Evolutionary conservation across 140 eudicot species (phyloP), one percentile per base, ranked within the genome.

Genomic region (Cichorium intybus): DNA sequence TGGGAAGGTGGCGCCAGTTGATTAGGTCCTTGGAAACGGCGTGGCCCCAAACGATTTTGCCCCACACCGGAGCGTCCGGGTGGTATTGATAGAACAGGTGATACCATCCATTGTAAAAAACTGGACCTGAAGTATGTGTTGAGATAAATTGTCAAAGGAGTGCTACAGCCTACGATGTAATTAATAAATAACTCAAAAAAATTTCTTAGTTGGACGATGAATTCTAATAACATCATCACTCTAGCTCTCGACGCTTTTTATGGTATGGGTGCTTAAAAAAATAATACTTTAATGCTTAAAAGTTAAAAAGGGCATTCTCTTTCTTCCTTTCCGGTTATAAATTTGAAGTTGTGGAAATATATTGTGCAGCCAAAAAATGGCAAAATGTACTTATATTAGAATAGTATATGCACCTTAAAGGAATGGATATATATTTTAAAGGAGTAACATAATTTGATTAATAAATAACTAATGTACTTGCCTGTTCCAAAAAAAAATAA

Each of bases 51-150:
- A 80, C 88, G 17, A 89, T 89, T 66, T 83, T 84, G 28, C 97
- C 97, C 97, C 97, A 89, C 7, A 83, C 74, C 9, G 97, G 83
- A 4, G 77, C 97, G 20, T 70, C 80, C 0, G 97, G 97, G 43
- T 89, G 88, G 82, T 89, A 85, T 62, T 89, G 97, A 77, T 89
- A 89, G 75, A 89, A 89, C 41, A 89, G 74, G 57, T 89, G 97
- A 67, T 89, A 89, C 88, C 88, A 83, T 66, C 95, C 97, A 28
- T 89, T 81, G 88, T 89, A 85, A 27, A 68, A 78, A 14, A 89
- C 50, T 14, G 97, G 97, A 80, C 85, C 97, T 89, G 75, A 56
- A 58, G 12, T 17, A 56, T 9, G 11, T 7, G 18, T 22, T n/a
- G 5, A 24, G 54, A 60, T 22, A 48, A 45, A 4, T 24, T 24